Conservation (phyloP, 192 early-diverging fungal species). For the Entophlyctis luteolus region DNA sequence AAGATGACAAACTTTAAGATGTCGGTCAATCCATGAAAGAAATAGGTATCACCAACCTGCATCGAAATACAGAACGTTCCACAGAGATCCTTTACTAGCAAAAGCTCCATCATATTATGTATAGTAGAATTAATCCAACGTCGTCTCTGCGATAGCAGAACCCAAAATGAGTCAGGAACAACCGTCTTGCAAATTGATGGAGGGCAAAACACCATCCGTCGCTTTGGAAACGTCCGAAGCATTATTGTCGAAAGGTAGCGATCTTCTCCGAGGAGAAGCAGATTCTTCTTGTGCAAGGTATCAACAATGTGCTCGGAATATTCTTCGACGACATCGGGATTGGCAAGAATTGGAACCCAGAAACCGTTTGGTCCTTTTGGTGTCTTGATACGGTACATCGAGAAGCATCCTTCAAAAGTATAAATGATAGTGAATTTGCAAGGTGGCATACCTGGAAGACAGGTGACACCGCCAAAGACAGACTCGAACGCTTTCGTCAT, state of each 20-base stretch:
- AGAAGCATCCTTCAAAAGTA: constrained; percentile 71
- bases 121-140: constrained; percentile 98
- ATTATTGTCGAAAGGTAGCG: constrained; percentile 93
- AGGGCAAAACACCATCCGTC: constrained; percentile 88
- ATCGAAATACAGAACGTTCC: constrained; percentile 97
- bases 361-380: constrained; percentile 38
- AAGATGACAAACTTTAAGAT: constrained; percentile 76
- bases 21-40: background rate
- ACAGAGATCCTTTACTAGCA: constrained; percentile 88
- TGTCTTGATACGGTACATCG: constrained; percentile 91
- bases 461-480: constrained; percentile 95
- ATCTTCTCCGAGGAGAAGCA: constrained; percentile 89
- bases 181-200: constrained; percentile 89
- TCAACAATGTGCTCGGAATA: constrained; percentile 56
- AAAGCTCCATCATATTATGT: constrained; percentile 88
- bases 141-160: constrained; percentile 81
- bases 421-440: constrained; percentile 46
- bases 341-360: constrained; percentile 77
- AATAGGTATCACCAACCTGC: constrained; percentile 61
- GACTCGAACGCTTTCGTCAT: constrained; percentile 95
- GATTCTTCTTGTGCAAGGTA: constrained; percentile 87
- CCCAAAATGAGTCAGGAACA: constrained; percentile 81
- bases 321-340: constrained; percentile 75
- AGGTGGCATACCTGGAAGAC: constrained; percentile 87
- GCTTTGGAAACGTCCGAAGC: constrained; percentile 87